phyloP scores from a whole-genome alignment of 2,329 filamentous ascomycete genomes.

The Colletotrichum sp. region DNA sequence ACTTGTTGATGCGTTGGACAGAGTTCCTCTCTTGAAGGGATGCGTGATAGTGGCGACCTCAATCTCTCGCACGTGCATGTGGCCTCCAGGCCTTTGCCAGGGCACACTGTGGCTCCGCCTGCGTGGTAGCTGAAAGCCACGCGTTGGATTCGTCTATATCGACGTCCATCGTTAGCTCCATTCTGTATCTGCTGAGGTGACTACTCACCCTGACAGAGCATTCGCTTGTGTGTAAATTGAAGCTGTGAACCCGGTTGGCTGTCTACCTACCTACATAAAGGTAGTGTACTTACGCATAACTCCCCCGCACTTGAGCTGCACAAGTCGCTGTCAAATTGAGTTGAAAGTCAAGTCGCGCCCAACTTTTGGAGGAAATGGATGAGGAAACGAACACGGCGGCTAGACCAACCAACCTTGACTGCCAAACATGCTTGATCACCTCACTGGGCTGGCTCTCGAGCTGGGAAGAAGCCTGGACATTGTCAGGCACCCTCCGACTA shows the following conservation, averaged over 20 bases:
- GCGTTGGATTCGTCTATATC: not conserved
- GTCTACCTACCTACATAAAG: not conserved
- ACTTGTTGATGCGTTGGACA: not conserved
- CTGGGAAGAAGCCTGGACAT: conserved; percentile 6
- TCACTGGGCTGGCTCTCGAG: not conserved
- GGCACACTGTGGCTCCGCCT: not conserved
- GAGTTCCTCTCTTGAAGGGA: not conserved
- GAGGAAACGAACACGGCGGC: conserved; percentile 3
- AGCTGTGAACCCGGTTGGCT: not conserved
- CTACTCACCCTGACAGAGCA: not conserved
- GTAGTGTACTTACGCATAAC: not conserved
- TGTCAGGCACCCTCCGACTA: conserved; percentile 1
- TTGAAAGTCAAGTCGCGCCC: not conserved
- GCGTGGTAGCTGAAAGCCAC: conserved; percentile 4
- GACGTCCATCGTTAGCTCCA: not conserved
- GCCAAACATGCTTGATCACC: not conserved
- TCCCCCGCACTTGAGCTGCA: not conserved
- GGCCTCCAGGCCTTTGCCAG: not conserved
- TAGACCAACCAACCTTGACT: not conserved
- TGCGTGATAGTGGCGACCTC: not conserved
- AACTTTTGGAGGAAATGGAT: not conserved
- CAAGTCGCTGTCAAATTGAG: not conserved
- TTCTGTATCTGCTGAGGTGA: not conserved
- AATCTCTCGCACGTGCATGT: not conserved
- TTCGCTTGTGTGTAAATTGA: not conserved